A percentile compares a stretch with the other conserved stretches of the same genome.
phyloP scores from a whole-genome alignment of 2,329 filamentous ascomycete species.

The Aspergillus bombycis region DNA sequence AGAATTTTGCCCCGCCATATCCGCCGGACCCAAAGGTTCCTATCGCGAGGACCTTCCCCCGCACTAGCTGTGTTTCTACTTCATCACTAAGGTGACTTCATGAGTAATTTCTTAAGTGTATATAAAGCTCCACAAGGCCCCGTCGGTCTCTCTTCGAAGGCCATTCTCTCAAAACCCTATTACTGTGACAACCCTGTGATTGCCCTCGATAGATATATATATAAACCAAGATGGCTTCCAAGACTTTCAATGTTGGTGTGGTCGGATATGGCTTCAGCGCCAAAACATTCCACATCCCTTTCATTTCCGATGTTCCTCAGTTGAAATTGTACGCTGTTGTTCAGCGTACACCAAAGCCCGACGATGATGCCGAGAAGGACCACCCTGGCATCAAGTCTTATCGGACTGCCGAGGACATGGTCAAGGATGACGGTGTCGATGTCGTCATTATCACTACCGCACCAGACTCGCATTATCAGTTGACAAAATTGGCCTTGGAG shows the following conservation, averaged over 20 bases:
- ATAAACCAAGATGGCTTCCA: constrained; percentile 40
- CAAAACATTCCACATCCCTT: constrained; percentile 83
- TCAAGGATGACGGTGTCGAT: constrained; percentile 68
- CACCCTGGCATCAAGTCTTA: constrained; percentile 68
- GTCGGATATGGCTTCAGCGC: constrained; percentile 67
- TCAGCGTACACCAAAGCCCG: constrained; percentile 68
- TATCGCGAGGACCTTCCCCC: constrained; percentile 43
- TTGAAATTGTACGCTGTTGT: constrained; percentile 75
- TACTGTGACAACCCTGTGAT: not conserved
- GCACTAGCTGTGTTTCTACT: constrained; percentile 20
- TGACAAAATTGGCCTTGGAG: constrained; percentile 67
- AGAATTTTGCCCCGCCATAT: constrained; percentile 24
- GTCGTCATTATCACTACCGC: constrained; percentile 73
- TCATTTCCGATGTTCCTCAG: constrained; percentile 66
- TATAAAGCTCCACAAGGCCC: constrained; percentile 8
- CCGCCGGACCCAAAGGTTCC: constrained; percentile 38
- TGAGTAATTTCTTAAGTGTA: constrained; percentile 1
- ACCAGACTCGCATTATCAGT: constrained; percentile 69
- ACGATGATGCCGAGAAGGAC: constrained; percentile 70
- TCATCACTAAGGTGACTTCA: not conserved
- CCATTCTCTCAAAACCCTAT: constrained; percentile 14
- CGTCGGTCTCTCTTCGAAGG: constrained; percentile 18
- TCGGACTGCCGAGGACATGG: constrained; percentile 63
- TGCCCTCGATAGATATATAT: not conserved
- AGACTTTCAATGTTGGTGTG: constrained; percentile 59